Conservation (phyloP, 345 rosid genomes). For the Eucalyptus rudis region DNA sequence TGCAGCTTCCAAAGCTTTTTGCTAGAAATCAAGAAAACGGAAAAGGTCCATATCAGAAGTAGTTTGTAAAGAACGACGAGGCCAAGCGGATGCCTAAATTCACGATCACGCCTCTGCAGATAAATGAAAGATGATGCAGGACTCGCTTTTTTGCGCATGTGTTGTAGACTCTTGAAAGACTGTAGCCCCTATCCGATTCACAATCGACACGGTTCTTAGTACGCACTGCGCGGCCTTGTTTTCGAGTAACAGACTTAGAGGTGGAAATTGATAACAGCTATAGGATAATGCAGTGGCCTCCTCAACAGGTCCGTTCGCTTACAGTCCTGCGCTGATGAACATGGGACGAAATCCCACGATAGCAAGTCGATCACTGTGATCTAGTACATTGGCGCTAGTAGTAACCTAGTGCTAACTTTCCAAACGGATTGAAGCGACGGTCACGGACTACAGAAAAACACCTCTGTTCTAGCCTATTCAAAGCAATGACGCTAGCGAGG, state of each 20-base stretch:
- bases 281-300: background rate
- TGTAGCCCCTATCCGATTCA: background rate
- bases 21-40: conserved; percentile 24
- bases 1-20: conserved; percentile 92
- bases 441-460: background rate
- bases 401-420: background rate
- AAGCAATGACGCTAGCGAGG: background rate
- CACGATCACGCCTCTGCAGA: rapidly evolving
- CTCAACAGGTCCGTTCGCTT: background rate
- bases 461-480: background rate
- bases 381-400: background rate
- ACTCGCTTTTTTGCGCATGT: background rate
- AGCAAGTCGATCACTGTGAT: background rate
- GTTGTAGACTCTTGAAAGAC: background rate
- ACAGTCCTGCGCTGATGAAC: background rate
- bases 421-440: background rate
- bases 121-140: background rate
- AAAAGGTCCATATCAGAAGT: background rate
- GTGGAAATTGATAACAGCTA: background rate
- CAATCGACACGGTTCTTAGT: background rate
- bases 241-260: background rate
- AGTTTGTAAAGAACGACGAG: background rate
- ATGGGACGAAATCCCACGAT: background rate
- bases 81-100: background rate
- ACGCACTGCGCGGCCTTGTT: background rate